Evolutionary conservation across 331 rosid genomes (phyloP).

Genomic region (Telfairia occidentalis): DNA sequence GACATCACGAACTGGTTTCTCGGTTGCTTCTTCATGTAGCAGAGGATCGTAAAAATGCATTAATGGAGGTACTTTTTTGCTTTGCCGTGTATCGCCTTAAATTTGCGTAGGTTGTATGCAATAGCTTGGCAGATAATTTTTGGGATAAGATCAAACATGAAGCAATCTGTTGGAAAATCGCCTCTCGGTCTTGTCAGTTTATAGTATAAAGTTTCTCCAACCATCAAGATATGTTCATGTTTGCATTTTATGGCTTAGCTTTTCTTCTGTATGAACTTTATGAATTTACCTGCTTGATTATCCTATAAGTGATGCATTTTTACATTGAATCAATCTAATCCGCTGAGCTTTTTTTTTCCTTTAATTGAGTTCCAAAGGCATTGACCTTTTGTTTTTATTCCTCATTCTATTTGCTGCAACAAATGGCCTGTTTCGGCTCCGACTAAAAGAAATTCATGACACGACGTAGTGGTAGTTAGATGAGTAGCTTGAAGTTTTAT

Average conservation of each 20-base stretch:
- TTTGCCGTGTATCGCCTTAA: background rate
- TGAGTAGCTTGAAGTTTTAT: background rate
- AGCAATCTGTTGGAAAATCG: background rate
- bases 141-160: background rate
- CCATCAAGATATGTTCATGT: background rate
- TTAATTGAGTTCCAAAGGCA: background rate
- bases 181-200: background rate
- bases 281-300: no score
- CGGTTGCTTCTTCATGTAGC: slow-evolving; percentile 46
- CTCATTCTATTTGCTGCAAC: background rate
- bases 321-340: background rate
- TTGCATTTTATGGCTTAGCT: background rate
- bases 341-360: background rate
- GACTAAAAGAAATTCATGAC: background rate
- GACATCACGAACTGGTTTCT: slow-evolving; percentile 75
- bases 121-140: background rate
- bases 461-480: background rate
- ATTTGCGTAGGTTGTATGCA: background rate
- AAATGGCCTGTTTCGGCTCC: background rate
- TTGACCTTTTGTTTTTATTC: background rate
- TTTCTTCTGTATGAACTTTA: background rate
- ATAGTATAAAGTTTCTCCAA: background rate
- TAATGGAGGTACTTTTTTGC: slow-evolving; percentile 46
- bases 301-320: background rate
- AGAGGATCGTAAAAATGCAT: slow-evolving; percentile 32